Base-by-base conservation (phyloP, 2,329 filamentous ascomycete genomes). In the Balansia obtecta region DNA sequence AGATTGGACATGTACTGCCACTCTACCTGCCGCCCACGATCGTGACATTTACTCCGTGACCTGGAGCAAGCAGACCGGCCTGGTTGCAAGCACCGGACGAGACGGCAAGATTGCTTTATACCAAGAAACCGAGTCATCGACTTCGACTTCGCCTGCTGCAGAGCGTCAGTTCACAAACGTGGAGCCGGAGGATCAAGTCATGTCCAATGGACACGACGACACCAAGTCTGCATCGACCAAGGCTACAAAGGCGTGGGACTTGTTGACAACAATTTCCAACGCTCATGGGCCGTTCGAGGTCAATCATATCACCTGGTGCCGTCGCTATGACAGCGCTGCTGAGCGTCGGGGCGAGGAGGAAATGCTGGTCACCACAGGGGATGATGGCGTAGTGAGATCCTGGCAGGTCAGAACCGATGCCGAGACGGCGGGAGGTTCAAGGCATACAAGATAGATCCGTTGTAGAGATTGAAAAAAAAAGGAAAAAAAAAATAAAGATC, bases 271-370 rank as follows among this genome's bases (percentile, higher is more conserved):
- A n/a, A 63, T 86, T 1, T 74, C 83, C 45, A 83, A 83, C 34
- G 87, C 84, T 2, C 93, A 98, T 64, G 90, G 88, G 1, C 87
- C 94, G 2, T 96, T 91, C 62, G 93, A 98, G 68, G 77, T 97
- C 55, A 98, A 98, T 61, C 89, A 96, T 66, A 77, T 93, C 46
- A 82, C 80, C 2, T 98, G 93, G 93, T 89, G 88, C 56, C 79
- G 76, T 58, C 76, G 90, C 51, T 85, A 80, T 51, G 89, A 95
- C 63, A 73, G 74, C 46, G 83, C 71, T 1, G 67, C 68, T 1
- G 75, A 75, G 62, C 73, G 68, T 54, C 74, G 66, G 49, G 73
- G 74, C 3, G 65, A 72, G 22, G 88, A 95, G 59, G 91, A 97
- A 68, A 85, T 96, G 64, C 72, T 98, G 45, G 72, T 97, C 18